These are phyloP conservation scores for Gentiana straminea DNA, from an alignment of 257 asterid genomes.

Conservation along the genomic window DNA sequence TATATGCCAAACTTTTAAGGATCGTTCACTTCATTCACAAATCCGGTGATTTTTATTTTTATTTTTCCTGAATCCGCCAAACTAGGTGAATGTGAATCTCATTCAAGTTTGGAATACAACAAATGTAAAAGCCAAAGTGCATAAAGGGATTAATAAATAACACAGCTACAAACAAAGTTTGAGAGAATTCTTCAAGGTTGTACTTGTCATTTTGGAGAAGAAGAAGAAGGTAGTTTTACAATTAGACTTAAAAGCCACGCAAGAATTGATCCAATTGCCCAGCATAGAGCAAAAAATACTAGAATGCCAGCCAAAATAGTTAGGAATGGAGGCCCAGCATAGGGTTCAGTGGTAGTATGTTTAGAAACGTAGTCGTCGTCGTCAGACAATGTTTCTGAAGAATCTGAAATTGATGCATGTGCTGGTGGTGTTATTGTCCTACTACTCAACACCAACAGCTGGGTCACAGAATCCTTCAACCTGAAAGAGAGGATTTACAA, in stretches of 20 bases:
- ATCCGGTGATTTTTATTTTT: too few species aligned
- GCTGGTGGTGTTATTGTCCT: constrained; percentile 18
- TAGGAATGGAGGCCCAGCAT: constrained; percentile 56
- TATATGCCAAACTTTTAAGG: too few species aligned
- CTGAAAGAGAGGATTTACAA: constrained; percentile 19
- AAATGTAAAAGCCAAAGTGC: too few species aligned
- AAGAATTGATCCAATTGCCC: constrained; percentile 42
- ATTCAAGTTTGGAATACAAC: too few species aligned
- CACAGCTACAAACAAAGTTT: too few species aligned
- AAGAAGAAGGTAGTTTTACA: constrained; percentile 5
- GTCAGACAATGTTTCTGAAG: constrained; percentile 15
- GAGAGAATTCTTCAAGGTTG: too few species aligned
- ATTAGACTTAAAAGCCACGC: constrained; percentile 47
- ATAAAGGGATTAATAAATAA: too few species aligned
- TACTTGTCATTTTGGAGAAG: too few species aligned
- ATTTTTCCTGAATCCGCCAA: too few species aligned
- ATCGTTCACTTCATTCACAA: too few species aligned
- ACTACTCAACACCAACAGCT: constrained; percentile 2
- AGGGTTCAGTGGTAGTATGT: constrained; percentile 10
- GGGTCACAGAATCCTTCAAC: constrained; percentile 18
- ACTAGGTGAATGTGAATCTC: too few species aligned
- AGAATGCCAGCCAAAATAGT: constrained; percentile 70
- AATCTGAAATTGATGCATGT: constrained; percentile 36
- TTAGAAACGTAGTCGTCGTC: constrained; percentile 20
- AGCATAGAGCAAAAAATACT: constrained; percentile 32